Percentiles rank a stretch among this genome's conserved stretches.
Conservation (phyloP, 305 asterid species). For the Fraxinus latifolia region DNA sequence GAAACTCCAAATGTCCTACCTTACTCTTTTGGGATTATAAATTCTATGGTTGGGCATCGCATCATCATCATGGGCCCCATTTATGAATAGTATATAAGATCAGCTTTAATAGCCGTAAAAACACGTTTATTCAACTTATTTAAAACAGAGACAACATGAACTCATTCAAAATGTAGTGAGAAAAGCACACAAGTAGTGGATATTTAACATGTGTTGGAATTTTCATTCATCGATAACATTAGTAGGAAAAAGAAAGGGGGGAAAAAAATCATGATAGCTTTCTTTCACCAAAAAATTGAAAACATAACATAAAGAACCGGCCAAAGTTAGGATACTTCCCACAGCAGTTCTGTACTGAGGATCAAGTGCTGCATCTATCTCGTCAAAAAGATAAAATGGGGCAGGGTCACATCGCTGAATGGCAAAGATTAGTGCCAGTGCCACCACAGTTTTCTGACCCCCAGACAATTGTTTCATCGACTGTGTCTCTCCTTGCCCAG, state of each 20-base stretch:
- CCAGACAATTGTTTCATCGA: conserved; percentile 98
- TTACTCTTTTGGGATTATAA: background rate
- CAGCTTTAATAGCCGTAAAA: background rate
- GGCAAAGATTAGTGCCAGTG: conserved; percentile 89
- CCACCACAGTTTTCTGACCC: conserved; percentile 99
- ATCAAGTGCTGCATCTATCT: conserved; percentile 98
- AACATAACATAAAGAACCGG: conserved; percentile 23
- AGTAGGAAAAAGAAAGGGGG: background rate
- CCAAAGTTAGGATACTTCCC: conserved; percentile 79
- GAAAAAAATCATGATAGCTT: background rate
- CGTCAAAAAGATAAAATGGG: conserved; percentile 98
- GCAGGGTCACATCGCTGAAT: conserved; percentile 99
- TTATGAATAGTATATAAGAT: background rate
- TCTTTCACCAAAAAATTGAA: background rate
- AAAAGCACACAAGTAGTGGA: background rate
- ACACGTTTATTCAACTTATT: background rate
- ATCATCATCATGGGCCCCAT: background rate
- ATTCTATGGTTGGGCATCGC: background rate
- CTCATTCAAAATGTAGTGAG: background rate
- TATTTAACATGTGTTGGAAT: background rate
- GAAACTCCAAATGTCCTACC: background rate
- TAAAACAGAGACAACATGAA: background rate
- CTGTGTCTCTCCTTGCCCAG: conserved; percentile 98
- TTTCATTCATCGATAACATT: background rate
- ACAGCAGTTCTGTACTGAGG: conserved; percentile 99